Percentiles rank a stretch among this genome's conserved stretches.
phyloP scores from a whole-genome alignment of 371 early-diverging fungal genomes.

The Rhizopus sp. region DNA sequence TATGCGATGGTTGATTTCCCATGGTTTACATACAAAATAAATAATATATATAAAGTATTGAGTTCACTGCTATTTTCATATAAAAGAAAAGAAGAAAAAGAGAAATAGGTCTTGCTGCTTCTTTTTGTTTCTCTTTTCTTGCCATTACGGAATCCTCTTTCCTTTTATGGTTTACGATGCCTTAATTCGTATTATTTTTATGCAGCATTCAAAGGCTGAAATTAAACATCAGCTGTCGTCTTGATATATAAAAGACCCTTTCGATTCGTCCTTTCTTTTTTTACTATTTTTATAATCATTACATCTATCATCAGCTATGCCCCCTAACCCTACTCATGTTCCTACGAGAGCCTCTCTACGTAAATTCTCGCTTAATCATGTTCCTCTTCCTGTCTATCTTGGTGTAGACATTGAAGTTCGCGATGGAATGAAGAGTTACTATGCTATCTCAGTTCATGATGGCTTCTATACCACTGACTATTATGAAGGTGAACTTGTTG shows the following conservation, averaged over 20 bases:
- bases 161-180: too few species aligned
- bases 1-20: not conserved
- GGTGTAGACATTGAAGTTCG: constrained; percentile 59
- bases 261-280: constrained; percentile 8
- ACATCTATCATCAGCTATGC: constrained; percentile 20
- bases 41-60: too few species aligned
- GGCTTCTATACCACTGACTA: constrained; percentile 61
- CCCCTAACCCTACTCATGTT: constrained; percentile 32
- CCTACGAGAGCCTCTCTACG: constrained; percentile 33
- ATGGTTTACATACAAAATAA: not conserved
- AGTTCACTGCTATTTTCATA: too few species aligned
- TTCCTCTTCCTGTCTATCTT: constrained; percentile 59
- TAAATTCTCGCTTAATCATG: constrained; percentile 36
- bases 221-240: too few species aligned
- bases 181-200: too few species aligned
- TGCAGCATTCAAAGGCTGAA: not conserved
- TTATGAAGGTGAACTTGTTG: constrained; percentile 37
- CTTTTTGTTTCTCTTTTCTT: too few species aligned
- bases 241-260: not conserved
- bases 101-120: not conserved
- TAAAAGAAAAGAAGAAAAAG: not conserved
- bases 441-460: constrained; percentile 60
- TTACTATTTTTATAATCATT: constrained; percentile 2
- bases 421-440: constrained; percentile 26
- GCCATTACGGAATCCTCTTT: too few species aligned